These are phyloP conservation scores for Bombardia bombarda DNA, from an alignment of 495 filamentous ascomycete genomes.

Conservation along the genomic window DNA sequence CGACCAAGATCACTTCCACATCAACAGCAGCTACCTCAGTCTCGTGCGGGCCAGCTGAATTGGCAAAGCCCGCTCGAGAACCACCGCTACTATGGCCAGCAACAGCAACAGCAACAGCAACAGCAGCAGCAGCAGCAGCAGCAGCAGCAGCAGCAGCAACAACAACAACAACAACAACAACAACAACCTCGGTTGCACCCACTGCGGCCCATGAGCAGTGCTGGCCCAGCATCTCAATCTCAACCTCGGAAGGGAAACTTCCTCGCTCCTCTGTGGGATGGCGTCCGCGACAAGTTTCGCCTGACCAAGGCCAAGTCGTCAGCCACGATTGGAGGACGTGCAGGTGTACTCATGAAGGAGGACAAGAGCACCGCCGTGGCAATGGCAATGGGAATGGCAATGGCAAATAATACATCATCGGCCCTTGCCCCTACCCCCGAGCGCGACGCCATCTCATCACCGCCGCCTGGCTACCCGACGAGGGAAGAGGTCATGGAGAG, in stretches of 20 bases:
- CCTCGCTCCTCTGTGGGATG: slow-evolving; percentile 26
- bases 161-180: too few relatives aligned
- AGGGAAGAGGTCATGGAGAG: slow-evolving; percentile 38
- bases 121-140: too few relatives aligned
- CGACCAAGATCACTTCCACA: too few relatives aligned
- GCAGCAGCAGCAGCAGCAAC: too few relatives aligned
- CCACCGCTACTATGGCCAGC: too few relatives aligned
- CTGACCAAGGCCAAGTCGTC: slow-evolving; percentile 17
- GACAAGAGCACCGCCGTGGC: not conserved
- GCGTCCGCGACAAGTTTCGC: slow-evolving; percentile 19
- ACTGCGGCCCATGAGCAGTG: slow-evolving; percentile 8
- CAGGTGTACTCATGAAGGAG: slow-evolving; percentile 2
- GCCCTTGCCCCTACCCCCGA: not conserved
- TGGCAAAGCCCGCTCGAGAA: not conserved
- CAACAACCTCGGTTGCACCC: not conserved
- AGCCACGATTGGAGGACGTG: slow-evolving; percentile 9
- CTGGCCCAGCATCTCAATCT: not conserved
- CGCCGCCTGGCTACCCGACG: slow-evolving; percentile 20
- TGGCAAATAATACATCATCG: not conserved
- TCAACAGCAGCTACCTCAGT: not conserved
- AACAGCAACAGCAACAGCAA: too few relatives aligned
- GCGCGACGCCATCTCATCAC: not conserved
- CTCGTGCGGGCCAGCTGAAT: not conserved
- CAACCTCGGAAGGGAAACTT: slow-evolving; percentile 11
- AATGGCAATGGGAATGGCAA: not conserved